phyloP scores from a whole-genome alignment of 768 basidiomycete genomes.

The Lyophyllum shimeji region DNA sequence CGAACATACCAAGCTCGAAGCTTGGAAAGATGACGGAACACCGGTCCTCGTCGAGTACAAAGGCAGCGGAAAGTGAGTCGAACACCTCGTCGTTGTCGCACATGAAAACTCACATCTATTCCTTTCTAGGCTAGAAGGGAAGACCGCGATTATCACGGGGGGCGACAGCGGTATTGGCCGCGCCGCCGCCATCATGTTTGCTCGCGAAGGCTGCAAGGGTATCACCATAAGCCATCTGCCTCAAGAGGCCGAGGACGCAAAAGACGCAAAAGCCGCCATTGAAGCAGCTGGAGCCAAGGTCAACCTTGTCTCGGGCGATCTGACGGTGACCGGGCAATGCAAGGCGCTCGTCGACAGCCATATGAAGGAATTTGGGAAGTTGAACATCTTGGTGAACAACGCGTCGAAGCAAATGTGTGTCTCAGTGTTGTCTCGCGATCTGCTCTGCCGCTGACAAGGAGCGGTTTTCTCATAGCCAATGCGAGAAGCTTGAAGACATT shows the following conservation, averaged over 20 bases:
- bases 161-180: conserved; percentile 54
- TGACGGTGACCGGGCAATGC: too few species aligned
- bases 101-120: too few species aligned
- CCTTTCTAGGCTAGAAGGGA: conserved; percentile 29
- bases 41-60: conserved; percentile 51
- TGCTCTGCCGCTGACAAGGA: too few species aligned
- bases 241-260: conserved; percentile 54
- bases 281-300: conserved; percentile 38
- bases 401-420: conserved; percentile 48
- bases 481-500: too few species aligned
- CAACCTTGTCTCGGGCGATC: conserved; percentile 38
- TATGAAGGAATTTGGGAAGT: conserved; percentile 40
- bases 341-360: conserved; percentile 50
- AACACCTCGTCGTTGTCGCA: too few species aligned
- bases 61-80: conserved; percentile 47
- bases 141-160: conserved; percentile 37
- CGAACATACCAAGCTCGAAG: conserved; percentile 41
- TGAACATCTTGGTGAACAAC: conserved; percentile 64
- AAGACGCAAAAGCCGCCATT: conserved; percentile 46
- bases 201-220: conserved; percentile 48
- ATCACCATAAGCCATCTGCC: conserved; percentile 56
- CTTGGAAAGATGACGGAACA: conserved; percentile 53
- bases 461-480: too few species aligned
- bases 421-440: background rate
- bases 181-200: conserved; percentile 48